Base-by-base conservation (phyloP, 768 basidiomycete species). In the Phlegmacium glaucopus region DNA sequence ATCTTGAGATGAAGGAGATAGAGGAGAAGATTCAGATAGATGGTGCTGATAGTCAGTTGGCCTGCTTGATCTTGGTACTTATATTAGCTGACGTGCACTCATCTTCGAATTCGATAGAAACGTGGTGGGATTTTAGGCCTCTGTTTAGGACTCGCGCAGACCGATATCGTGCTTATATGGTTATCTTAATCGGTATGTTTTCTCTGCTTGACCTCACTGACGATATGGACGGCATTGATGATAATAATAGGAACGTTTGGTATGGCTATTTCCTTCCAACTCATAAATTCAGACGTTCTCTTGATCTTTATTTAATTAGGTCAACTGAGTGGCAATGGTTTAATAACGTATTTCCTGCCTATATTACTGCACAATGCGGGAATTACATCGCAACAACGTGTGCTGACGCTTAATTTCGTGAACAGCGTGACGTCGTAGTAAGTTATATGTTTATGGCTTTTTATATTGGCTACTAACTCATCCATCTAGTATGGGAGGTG, bases 51-150 rank as follows among this genome's bases (percentile, higher is more conserved):
- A 76, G 72, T 77, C 47, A 35, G 72, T 61, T 16, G 36, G 22
- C 6, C 12, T n/a, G 27, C 35, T 44, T 51, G 17, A 25, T n/a
- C 11, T 15, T 25, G 4, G 9, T 25, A 28, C 15, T n/a, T 29
- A 36, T n/a, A 10, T 17, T 25, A 13, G 12, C 34, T 8, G 9
- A 39, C 17, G 39, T 36, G 15, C 29, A 13, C 8, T 17, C 3
- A 13, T 13, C 38, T 16, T 6, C 16, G 27, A 13, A 10, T 34
- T 22, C 6, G 30, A 17, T 28, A 74, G 75, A 76, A 51, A 59
- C 60, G 27, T 80, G 72, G 70, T 82, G 78, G 78, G 78, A 80
- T 57, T 80, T 77, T 65, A 61, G 75, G 34, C 70, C 72, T 9
- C 58, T 80, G 17, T 79, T 81, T 64, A 67, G 62, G 35, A 75